phyloP scores from a whole-genome alignment of 306 rosid species.

The Bauhinia variegata region DNA sequence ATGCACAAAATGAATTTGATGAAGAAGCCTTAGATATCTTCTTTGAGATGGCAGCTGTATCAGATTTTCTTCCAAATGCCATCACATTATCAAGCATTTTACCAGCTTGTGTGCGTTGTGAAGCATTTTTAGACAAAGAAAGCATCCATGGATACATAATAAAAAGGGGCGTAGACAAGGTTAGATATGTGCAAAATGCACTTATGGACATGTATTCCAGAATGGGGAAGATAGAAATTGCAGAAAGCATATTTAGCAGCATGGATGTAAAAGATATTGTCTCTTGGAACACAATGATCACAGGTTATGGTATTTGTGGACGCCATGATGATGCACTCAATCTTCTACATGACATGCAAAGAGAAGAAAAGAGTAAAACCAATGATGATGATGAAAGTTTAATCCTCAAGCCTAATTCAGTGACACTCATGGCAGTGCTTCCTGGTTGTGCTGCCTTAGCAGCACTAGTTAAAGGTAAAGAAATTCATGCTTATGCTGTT shows the following conservation, averaged over 20 bases:
- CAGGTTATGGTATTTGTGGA: constrained; percentile 71
- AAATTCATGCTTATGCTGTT: constrained; percentile 77
- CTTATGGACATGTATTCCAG: constrained; percentile 85
- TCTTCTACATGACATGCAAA: constrained; percentile 64
- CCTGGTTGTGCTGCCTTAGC: constrained; percentile 79
- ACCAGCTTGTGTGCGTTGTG: constrained; percentile 66
- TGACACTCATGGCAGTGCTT: constrained; percentile 81
- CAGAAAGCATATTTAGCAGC: constrained; percentile 59
- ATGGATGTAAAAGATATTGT: constrained; percentile 65
- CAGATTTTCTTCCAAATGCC: constrained; percentile 55
- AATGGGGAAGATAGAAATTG: constrained; percentile 56
- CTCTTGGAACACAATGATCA: constrained; percentile 87
- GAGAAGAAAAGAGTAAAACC: constrained; percentile 14
- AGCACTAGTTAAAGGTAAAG: constrained; percentile 75
- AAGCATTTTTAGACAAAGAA: constrained; percentile 52
- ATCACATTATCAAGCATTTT: constrained; percentile 73
- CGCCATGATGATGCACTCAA: constrained; percentile 62
- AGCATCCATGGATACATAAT: constrained; percentile 68
- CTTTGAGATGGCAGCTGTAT: constrained; percentile 56
- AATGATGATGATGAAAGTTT: constrained; percentile 37
- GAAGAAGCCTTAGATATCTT: constrained; percentile 65
- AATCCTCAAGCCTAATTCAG: constrained; percentile 68
- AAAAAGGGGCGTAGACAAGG: constrained; percentile 63
- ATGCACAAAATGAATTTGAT: constrained; percentile 63
- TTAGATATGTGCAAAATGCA: constrained; percentile 77